Base-by-base conservation (phyloP, 225 moss, liverwort and hornwort genomes). In the Sphagnum contortum region DNA sequence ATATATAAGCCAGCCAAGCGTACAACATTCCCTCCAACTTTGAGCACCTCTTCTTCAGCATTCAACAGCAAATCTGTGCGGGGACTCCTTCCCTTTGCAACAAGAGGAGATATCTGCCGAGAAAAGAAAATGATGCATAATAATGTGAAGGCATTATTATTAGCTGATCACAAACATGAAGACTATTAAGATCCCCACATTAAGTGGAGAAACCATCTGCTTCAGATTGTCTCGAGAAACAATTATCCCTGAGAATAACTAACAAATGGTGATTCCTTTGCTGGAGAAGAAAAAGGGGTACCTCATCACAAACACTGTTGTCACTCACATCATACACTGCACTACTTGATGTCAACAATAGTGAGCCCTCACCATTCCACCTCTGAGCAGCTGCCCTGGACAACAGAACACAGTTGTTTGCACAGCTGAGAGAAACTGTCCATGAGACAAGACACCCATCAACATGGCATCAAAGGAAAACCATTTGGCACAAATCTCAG, bases 1-100 rank as follows among this genome's bases (percentile, higher is more conserved):
- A 98, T 98, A 79, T 98, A 98, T 57, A 98, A 75, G 67, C 98
- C 98, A 58, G 89, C 89, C 68, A 98, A 73, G 64, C 98, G 82
- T 67, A 98, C 84, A 59, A 79, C 81, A 70, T 84, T 98, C 48
- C 98, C 98, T 56, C 84, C 87, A 50, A 91, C 89, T 71, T 78
- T 89, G 58, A 93, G 75, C 57, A 91, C 72, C 74, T 93, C 98
- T 58, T 91, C 91, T 75, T 98, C 98, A 57, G 93, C 89, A 78
- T 77, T 71, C 49, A 89, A 87, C 73, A 93, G 57, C 50, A 66
- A 73, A 66, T 98, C 93, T 12, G 71, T 67, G 45, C 98, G 87
- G 64, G 93, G 87, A 53, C 78, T 82, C 48, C 57, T 70, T 57
- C 89, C 93, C 66, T 78, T 85, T 12, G 71, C 72, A 10, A 60